These are phyloP conservation scores for Pyricularia sp. DNA, from an alignment of 2,329 filamentous ascomycete species.

Conservation along the genomic window DNA sequence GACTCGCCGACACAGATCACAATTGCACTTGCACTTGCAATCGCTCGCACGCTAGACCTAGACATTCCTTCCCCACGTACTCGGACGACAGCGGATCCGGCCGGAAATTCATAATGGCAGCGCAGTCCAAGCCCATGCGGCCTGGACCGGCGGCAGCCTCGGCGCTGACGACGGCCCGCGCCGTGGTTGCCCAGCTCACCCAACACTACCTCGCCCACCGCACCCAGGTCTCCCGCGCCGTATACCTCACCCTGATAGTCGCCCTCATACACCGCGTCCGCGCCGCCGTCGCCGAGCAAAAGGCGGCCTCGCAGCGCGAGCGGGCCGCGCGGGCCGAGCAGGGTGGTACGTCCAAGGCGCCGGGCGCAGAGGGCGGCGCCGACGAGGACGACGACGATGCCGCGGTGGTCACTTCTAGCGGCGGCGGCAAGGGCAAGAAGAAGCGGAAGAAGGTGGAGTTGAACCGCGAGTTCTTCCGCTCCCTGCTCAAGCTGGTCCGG, in stretches of 20 bases:
- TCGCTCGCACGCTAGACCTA: not conserved
- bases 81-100: not conserved
- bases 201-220: conserved; percentile 66
- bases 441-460: conserved; percentile 75
- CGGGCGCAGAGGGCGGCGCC: conserved; percentile 21
- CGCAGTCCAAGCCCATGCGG: conserved; percentile 48
- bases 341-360: conserved; percentile 24
- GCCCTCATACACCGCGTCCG: conserved; percentile 78
- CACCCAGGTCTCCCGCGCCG: conserved; percentile 65
- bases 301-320: conserved; percentile 62
- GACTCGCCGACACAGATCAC: not conserved
- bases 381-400: conserved; percentile 15
- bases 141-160: conserved; percentile 39
- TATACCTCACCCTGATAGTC: conserved; percentile 72
- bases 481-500: conserved; percentile 60
- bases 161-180: conserved; percentile 50
- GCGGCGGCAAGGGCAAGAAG: conserved; percentile 12
- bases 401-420: conserved; percentile 12
- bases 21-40: not conserved
- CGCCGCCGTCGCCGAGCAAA: conserved; percentile 85
- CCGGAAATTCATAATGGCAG: conserved; percentile 22
- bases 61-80: not conserved
- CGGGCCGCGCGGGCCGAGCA: conserved; percentile 38
- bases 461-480: conserved; percentile 70
- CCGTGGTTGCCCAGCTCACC: conserved; percentile 53